Percentiles rank a stretch among this genome's conserved stretches.
phyloP scores from a whole-genome alignment of 176 grass and related monocot species.

The Leersia perrieri region DNA sequence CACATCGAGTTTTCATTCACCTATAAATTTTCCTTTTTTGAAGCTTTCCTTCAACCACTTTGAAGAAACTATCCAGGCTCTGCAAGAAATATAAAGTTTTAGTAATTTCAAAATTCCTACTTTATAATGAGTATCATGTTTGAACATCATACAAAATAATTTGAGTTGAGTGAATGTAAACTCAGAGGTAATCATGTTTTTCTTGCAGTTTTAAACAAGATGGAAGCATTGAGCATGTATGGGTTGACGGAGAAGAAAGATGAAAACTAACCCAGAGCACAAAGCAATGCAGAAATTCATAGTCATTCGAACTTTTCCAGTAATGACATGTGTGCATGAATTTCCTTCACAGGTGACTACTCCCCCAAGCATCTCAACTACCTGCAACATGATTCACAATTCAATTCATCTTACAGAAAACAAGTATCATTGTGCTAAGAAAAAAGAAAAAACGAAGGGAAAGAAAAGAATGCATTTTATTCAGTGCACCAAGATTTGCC shows the following conservation, averaged over 20 bases:
- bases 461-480: background rate
- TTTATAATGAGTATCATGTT: background rate
- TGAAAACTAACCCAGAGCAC: slow-evolving; percentile 67
- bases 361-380: slow-evolving; percentile 65
- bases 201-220: slow-evolving; percentile 17
- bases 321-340: slow-evolving; percentile 73
- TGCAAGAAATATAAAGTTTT: slow-evolving; percentile 33
- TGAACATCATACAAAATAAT: slow-evolving; percentile 17
- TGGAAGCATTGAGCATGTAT: background rate
- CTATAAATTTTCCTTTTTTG: slow-evolving; percentile 61
- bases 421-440: background rate
- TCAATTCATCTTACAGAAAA: background rate
- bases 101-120: slow-evolving; percentile 9
- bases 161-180: slow-evolving; percentile 12
- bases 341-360: slow-evolving; percentile 63
- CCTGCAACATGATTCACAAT: slow-evolving; percentile 35
- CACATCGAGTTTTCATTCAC: slow-evolving; percentile 47
- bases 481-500: background rate
- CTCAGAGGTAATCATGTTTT: background rate
- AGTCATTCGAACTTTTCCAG: slow-evolving; percentile 77
- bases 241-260: slow-evolving; percentile 3
- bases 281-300: slow-evolving; percentile 85
- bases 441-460: background rate
- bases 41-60: slow-evolving; percentile 89
- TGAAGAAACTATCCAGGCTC: slow-evolving; percentile 86